Base-by-base conservation (phyloP, 768 basidiomycete genomes). In the Collybiopsis luxurians region DNA sequence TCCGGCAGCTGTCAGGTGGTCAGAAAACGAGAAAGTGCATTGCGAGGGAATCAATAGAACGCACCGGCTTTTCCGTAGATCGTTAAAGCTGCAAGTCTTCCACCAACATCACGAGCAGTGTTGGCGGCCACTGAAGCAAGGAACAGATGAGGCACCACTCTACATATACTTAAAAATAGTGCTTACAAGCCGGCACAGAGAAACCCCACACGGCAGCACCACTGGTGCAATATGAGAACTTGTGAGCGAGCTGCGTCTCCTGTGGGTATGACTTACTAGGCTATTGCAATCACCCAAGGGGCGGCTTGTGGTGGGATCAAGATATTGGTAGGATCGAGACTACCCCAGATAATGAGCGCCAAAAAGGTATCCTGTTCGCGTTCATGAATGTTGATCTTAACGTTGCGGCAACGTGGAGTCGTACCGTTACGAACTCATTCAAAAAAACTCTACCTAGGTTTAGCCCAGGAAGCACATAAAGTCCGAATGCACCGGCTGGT, bases 51-150 rank as follows among this genome's bases (percentile, higher is more conserved):
- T 27, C 17, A 2, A 4, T 23, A 46, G 19, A 26, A 31, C 60
- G 3, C 7, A 59, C 60, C 60, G 13, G 57, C 51, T 0, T 2
- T 50, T 26, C 79, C 79, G 71, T 75, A 61, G 55, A 88, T 79
- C 3, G 84, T 74, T 67, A 89, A 65, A 0, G 77, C 80, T 61
- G 80, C 77, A 17, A 89, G 58, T 13, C 87, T 80, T 3, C 77
- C 83, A 21, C 87, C 87, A 42, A 89, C 31, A 65, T 89, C 87
- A 64, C 87, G 84, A 24, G 86, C 85, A 3, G 84, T 69, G 67
- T 89, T 89, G 27, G 86, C 73, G 15, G 83, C 75, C 42, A 89
- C 79, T 83, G 55, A 9, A 58, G 44, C 45, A 23, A 38, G 59
- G n/a, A n/a, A n/a, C n/a, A n/a, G 34, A 26, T 47, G 23, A 34